Evolutionary conservation across 2,329 filamentous ascomycete genomes (phyloP).

Genomic region (Pseudogymnoascus sp.): DNA sequence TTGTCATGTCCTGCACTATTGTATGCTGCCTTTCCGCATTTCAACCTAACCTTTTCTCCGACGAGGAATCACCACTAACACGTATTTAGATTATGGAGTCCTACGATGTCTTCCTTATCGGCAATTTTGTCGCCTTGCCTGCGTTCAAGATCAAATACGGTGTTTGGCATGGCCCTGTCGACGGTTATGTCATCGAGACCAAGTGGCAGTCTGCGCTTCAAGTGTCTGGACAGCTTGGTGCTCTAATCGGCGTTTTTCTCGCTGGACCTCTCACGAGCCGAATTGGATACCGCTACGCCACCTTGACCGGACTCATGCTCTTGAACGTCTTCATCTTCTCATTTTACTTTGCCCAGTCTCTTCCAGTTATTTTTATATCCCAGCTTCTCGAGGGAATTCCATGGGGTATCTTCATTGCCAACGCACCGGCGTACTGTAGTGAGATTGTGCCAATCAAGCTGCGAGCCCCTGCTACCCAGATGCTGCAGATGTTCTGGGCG

Average conservation of each 20-base stretch:
- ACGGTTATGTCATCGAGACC: conserved; percentile 35
- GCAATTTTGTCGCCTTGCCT: conserved; percentile 45
- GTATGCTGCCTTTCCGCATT: conserved; percentile 31
- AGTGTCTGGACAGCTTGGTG: conserved; percentile 45
- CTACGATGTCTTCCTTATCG: conserved; percentile 50
- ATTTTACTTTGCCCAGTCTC: conserved; percentile 18
- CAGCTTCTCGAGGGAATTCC: conserved; percentile 54
- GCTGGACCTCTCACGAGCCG: conserved; percentile 48
- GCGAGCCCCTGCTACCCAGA: conserved; percentile 49
- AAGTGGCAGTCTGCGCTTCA: conserved; percentile 50
- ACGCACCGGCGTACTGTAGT: conserved; percentile 52
- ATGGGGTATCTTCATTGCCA: conserved; percentile 59
- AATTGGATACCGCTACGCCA: conserved; percentile 50
- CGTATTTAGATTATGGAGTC: conserved; percentile 49
- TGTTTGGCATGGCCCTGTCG: conserved; percentile 23
- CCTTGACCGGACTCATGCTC: conserved; percentile 43
- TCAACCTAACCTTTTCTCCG: not conserved
- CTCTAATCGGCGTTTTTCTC: conserved; percentile 48
- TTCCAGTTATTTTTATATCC: conserved; percentile 36
- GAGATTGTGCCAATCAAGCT: conserved; percentile 53
- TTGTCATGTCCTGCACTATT: conserved; percentile 47
- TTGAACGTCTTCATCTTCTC: conserved; percentile 37
- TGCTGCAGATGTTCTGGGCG: conserved; percentile 59
- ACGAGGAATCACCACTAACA: conserved; percentile 5
- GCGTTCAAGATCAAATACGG: conserved; percentile 39